These are phyloP conservation scores for Solanum tarijense DNA, from an alignment of 257 asterid genomes.

Conservation along the genomic window DNA sequence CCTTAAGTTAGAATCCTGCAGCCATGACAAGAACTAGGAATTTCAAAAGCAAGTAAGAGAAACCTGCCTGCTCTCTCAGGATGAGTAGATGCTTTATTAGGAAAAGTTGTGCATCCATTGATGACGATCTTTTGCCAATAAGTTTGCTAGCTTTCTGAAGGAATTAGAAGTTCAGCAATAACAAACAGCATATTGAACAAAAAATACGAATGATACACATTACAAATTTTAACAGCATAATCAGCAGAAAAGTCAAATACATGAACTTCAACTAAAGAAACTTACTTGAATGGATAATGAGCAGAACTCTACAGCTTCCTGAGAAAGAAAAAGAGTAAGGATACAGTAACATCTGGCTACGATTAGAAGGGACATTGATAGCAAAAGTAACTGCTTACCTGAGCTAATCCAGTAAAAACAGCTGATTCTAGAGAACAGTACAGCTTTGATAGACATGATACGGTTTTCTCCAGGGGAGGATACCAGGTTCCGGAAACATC, in stretches of 20 bases:
- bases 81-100: slow-evolving; percentile 90
- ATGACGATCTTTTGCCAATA: slow-evolving; percentile 56
- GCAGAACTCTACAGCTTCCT: slow-evolving; percentile 97
- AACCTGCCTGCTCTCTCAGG: slow-evolving; percentile 64
- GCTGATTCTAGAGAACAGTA: slow-evolving; percentile 76
- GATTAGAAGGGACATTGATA: background rate
- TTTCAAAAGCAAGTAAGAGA: slow-evolving; percentile 8
- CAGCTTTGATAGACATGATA: slow-evolving; percentile 85
- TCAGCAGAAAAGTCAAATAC: background rate
- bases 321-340: slow-evolving; percentile 18
- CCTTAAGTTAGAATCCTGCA: slow-evolving; percentile 15
- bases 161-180: slow-evolving; percentile 9
- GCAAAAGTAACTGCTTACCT: slow-evolving; percentile 37
- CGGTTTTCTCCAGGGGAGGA: slow-evolving; percentile 97
- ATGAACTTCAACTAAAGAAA: background rate
- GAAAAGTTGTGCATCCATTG: slow-evolving; percentile 92
- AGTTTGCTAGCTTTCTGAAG: slow-evolving; percentile 92
- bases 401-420: slow-evolving; percentile 97
- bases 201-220: background rate
- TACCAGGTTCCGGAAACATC: slow-evolving; percentile 77
- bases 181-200: slow-evolving; percentile 12
- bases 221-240: slow-evolving; percentile 1
- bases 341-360: background rate
- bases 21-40: background rate
- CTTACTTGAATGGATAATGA: slow-evolving; percentile 85